These are phyloP conservation scores for Jacaranda copaia DNA, from an alignment of 257 asterid species.

Conservation along the genomic window DNA sequence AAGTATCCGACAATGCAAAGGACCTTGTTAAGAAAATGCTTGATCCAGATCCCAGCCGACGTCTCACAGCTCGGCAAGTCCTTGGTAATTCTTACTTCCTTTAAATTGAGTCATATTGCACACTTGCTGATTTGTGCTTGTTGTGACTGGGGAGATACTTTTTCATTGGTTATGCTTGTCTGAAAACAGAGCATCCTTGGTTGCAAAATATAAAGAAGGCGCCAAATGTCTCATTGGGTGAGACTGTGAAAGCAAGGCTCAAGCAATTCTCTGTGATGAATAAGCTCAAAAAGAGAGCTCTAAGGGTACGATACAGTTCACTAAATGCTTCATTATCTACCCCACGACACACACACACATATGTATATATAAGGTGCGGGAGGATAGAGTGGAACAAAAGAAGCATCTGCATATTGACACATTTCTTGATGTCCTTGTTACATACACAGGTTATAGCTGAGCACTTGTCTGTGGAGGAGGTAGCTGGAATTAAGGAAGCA, in stretches of 20 bases:
- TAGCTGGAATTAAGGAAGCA: constrained; percentile 73
- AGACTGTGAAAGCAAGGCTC: constrained; percentile 80
- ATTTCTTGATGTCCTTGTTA: constrained; percentile 27
- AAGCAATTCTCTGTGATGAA: constrained; percentile 80
- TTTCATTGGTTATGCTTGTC: constrained; percentile 9
- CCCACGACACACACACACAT: neutral
- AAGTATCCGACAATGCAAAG: constrained; percentile 68
- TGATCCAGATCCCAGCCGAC: constrained; percentile 61
- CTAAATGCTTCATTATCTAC: constrained; percentile 17
- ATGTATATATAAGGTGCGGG: neutral
- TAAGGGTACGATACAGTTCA: constrained; percentile 50
- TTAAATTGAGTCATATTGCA: constrained; percentile 14
- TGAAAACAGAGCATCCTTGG: constrained; percentile 75
- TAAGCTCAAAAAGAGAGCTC: constrained; percentile 77
- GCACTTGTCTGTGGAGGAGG: constrained; percentile 77
- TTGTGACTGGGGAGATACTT: constrained; percentile 3
- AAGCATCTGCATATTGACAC: neutral
- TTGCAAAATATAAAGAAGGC: constrained; percentile 71
- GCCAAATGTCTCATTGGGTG: constrained; percentile 75
- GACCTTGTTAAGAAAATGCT: constrained; percentile 84
- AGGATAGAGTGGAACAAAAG: neutral
- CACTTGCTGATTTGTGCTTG: constrained; percentile 8
- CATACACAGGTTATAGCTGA: constrained; percentile 68
- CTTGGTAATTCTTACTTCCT: constrained; percentile 54
- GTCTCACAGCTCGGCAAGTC: constrained; percentile 76